Conservation (phyloP, 2,329 filamentous ascomycete genomes). For the Curvularia sp. region DNA sequence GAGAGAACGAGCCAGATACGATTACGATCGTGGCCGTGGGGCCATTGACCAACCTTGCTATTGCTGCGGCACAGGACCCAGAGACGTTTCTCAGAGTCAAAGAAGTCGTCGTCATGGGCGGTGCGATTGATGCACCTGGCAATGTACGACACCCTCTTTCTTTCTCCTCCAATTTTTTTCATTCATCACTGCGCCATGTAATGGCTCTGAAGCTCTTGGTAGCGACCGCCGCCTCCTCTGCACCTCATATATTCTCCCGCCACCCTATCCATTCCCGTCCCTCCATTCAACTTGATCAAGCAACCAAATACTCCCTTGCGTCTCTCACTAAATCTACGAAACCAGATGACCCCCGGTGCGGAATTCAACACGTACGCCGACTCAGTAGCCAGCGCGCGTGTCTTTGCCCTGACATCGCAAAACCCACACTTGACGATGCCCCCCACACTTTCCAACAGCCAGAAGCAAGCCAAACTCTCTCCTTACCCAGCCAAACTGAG, state of each 20-base stretch:
- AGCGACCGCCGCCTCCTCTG: constrained; percentile 35
- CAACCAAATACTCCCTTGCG: constrained; percentile 46
- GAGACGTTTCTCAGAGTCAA: constrained; percentile 88
- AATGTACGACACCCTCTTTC: constrained; percentile 61
- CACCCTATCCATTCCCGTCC: constrained; percentile 32
- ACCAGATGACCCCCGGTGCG: constrained; percentile 73
- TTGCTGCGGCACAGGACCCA: constrained; percentile 86
- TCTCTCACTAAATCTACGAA: constrained; percentile 40
- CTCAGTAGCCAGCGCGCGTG: constrained; percentile 55
- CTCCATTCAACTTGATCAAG: constrained; percentile 50
- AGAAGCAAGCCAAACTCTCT: constrained; percentile 33
- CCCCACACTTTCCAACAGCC: constrained; percentile 58
- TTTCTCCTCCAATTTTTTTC: constrained; percentile 1
- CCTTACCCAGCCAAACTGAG: constrained; percentile 54
- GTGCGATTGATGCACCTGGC: constrained; percentile 77
- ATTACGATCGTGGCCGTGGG: constrained; percentile 91
- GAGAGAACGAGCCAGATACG: constrained; percentile 80
- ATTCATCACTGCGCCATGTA: not conserved
- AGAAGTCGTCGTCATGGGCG: constrained; percentile 95
- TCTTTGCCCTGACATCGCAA: constrained; percentile 58
- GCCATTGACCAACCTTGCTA: constrained; percentile 89
- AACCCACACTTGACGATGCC: constrained; percentile 83
- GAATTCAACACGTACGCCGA: constrained; percentile 98
- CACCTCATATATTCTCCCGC: constrained; percentile 28
- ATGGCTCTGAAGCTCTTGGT: constrained; percentile 18